Base-by-base conservation (phyloP, 345 rosid genomes). In the Populus pruinosa region DNA sequence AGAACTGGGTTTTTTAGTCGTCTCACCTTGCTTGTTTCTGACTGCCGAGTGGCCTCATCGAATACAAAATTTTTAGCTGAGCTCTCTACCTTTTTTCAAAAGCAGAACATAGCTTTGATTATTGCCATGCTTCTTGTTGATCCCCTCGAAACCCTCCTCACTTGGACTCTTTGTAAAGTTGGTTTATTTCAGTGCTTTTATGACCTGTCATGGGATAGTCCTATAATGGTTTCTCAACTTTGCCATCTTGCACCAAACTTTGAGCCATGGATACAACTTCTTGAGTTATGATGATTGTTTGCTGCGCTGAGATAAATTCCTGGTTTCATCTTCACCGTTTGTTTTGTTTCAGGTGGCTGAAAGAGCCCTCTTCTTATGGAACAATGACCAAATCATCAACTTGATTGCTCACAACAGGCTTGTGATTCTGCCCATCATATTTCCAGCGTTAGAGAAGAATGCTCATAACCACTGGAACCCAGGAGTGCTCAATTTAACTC, bases 361-460 rank as follows among this genome's bases (percentile, higher is more conserved):
- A 85, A 90, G 96, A 77, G 89, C 98, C 66, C 85, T 94, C 18
- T 89, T 90, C 85, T 81, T 92, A 61, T 94, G 98, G 98, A 94
- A 92, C 93, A 94, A 92, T 3, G 98, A 94, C 84, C 98, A 92
- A 82, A 89, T 92, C 10, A 87, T 91, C 50, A 87, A 89, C 85
- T 81, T 94, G 83, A 85, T 92, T 62, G 89, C 87, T 31, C 94
- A 89, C 27, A 91, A 89, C 79, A 85, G 94, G 83, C 89, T 83
- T 73, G 87, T 82, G 74, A 82, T 94, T 63, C 70, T 94, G 76
- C 96, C 96, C 8, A 76, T 91, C 66, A 82, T 94, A 81, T 87
- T 91, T 78, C 87, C 92, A 47, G 88, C 93, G 23, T 67, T 94
- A 25, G 98, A 94, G 84, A 91, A 84, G 89, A 94, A 94, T 64